phyloP scores from a whole-genome alignment of 23 red algal species.

The Gracilariopsis chorda region DNA sequence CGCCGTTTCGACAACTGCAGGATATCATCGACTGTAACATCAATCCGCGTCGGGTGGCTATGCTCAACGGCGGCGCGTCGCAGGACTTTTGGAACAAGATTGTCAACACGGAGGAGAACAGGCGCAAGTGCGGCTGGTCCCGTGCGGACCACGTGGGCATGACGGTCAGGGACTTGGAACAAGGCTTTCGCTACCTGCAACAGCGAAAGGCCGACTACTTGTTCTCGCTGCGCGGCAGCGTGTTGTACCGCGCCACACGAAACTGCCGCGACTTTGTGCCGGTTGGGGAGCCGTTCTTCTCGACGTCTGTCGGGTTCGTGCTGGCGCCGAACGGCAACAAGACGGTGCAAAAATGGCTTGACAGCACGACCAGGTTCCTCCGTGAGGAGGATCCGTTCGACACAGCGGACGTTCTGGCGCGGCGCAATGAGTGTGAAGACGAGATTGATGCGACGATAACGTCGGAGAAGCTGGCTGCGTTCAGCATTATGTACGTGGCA shows the following conservation, averaged over 20 bases:
- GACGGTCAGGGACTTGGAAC: constrained; percentile 17
- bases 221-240: constrained; percentile 25
- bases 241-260: constrained; percentile 6
- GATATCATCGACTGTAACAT: constrained; percentile 19
- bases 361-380: constrained; percentile 22
- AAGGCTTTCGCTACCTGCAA: constrained; percentile 8
- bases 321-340: neutral
- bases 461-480: constrained; percentile 3
- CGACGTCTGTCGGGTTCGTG: constrained; percentile 44
- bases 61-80: constrained; percentile 21
- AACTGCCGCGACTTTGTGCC: constrained; percentile 42
- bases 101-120: constrained; percentile 10
- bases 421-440: constrained; percentile 2
- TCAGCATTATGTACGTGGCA: constrained; percentile 19
- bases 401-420: constrained; percentile 11
- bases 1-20: constrained; percentile 23
- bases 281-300: constrained; percentile 45
- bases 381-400: constrained; percentile 36
- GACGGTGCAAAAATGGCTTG: neutral
- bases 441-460: constrained; percentile 29
- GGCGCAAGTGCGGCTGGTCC: constrained; percentile 12
- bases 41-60: constrained; percentile 16
- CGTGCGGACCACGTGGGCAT: neutral
- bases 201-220: constrained; percentile 33
- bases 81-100: constrained; percentile 56